Evolutionary conservation across 2,329 filamentous ascomycete genomes (phyloP).

Genomic region (Rhynchosporium agropyri): DNA sequence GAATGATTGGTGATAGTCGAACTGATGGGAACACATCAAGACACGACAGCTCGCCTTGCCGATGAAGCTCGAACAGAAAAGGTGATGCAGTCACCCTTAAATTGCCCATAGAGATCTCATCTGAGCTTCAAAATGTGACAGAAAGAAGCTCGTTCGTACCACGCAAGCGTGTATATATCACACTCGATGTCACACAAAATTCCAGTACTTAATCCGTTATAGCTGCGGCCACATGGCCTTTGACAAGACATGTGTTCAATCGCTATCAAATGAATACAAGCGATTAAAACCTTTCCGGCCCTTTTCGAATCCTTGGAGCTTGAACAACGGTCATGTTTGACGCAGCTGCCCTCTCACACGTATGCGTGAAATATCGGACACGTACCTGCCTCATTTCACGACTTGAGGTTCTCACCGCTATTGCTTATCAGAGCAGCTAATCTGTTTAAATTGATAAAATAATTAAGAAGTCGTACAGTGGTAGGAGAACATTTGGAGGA

Average conservation of each 20-base stretch:
- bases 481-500: conserved; percentile 40
- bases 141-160: conserved; percentile 13
- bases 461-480: conserved; percentile 24
- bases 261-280: background rate
- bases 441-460: conserved; percentile 22
- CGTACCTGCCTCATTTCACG: conserved; percentile 33
- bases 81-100: background rate
- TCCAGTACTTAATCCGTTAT: conserved; percentile 1
- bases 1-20: conserved; percentile 8
- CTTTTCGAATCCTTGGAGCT: conserved; percentile 17
- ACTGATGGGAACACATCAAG: conserved; percentile 15
- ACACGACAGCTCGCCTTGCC: conserved; percentile 28
- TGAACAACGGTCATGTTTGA: conserved; percentile 13
- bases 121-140: conserved; percentile 14
- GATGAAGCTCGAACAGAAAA: conserved; percentile 12
- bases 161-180: conserved; percentile 6
- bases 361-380: conserved; percentile 16
- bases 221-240: conserved; percentile 8
- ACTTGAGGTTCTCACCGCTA: conserved; percentile 38
- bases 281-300: background rate
- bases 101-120: conserved; percentile 7
- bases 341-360: conserved; percentile 15
- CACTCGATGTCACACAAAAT: conserved; percentile 8
- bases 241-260: background rate
- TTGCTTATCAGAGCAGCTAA: conserved; percentile 28